These are phyloP conservation scores for Aegilops umbellulata DNA, from an alignment of 176 grass and related monocot species.

Conservation along the genomic window DNA sequence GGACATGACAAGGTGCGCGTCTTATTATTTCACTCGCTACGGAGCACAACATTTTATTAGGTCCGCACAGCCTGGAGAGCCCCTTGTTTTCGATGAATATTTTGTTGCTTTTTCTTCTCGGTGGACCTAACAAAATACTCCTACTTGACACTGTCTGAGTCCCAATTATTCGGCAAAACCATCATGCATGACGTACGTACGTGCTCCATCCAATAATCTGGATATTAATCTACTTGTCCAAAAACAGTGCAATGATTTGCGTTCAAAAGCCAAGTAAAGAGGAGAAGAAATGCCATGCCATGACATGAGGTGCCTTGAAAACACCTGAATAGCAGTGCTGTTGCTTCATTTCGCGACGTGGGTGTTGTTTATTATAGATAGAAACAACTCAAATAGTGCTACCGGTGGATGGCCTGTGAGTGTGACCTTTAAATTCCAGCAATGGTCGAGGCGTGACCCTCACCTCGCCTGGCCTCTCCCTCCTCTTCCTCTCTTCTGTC, in stretches of 20 bases:
- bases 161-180: neutral
- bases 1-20: neutral
- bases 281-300: too few species aligned
- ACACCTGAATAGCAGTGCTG: too few species aligned
- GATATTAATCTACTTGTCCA: too few species aligned
- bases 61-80: neutral
- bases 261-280: too few species aligned
- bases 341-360: too few species aligned
- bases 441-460: neutral
- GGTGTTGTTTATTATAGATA: neutral
- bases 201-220: too few species aligned
- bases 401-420: neutral
- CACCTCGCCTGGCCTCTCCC: neutral
- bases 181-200: neutral
- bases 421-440: neutral
- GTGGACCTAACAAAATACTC: neutral
- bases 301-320: too few species aligned
- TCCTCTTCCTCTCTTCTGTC: neutral
- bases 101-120: neutral
- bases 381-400: neutral
- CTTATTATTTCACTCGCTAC: neutral
- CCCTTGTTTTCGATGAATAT: neutral
- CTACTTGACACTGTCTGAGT: neutral
- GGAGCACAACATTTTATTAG: neutral
- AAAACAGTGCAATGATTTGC: too few species aligned